These are phyloP conservation scores for Inga leiocalycina DNA, from an alignment of 306 rosid genomes.

Conservation along the genomic window DNA sequence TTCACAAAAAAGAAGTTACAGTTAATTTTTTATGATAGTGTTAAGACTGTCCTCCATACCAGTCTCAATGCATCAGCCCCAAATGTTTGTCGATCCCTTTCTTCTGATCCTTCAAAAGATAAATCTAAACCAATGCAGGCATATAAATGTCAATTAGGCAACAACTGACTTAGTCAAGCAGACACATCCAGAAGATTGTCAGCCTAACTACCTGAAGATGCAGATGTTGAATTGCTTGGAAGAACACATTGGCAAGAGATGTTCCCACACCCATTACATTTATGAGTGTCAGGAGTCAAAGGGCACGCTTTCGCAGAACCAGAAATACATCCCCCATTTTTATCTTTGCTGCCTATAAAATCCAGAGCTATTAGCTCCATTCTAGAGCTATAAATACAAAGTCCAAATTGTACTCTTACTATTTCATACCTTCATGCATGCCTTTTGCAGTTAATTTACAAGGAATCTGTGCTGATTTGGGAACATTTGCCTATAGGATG, in stretches of 20 bases:
- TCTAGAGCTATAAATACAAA: conserved; percentile 30
- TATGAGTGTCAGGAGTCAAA: conserved; percentile 17
- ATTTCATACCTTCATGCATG: conserved; percentile 50
- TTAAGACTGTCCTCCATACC: conserved; percentile 37
- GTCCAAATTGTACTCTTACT: conserved; percentile 23
- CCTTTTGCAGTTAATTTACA: conserved; percentile 28
- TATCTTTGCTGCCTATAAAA: conserved; percentile 41
- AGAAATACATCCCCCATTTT: conserved; percentile 31
- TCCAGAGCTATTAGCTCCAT: conserved; percentile 44
- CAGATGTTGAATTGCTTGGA: conserved; percentile 32
- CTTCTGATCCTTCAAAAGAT: conserved; percentile 44
- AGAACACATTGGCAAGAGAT: conserved; percentile 45
- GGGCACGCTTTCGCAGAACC: conserved; percentile 36
- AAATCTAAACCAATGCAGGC: conserved; percentile 37
- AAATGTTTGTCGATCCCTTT: conserved; percentile 25
- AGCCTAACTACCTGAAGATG: conserved; percentile 48
- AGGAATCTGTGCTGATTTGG: conserved; percentile 33
- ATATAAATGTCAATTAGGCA: background rate
- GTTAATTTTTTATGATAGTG: background rate
- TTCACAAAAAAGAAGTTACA: background rate
- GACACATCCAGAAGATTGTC: conserved; percentile 12
- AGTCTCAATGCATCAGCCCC: conserved; percentile 25
- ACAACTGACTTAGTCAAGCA: background rate
- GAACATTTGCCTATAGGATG: conserved; percentile 31
- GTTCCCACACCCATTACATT: conserved; percentile 41